Evolutionary conservation across 164 flowering plant genomes (phyloP).

Genomic region (Santalum album): DNA sequence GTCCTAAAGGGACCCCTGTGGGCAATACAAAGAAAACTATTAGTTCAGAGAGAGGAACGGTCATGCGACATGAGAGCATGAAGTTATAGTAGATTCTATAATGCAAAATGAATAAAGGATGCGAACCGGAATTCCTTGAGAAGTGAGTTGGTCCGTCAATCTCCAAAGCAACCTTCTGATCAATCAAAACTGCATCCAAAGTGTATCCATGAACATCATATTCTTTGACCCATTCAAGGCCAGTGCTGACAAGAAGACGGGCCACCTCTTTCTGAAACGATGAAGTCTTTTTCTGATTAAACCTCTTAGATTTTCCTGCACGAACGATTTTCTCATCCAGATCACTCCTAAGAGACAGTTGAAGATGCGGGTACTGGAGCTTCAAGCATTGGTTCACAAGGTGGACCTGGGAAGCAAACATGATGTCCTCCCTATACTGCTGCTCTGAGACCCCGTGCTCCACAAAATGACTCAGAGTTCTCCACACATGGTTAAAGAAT

Average conservation of each 20-base stretch:
- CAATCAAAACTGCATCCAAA: conserved; percentile 79
- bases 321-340: conserved; percentile 58
- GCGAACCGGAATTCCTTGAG: conserved; percentile 79
- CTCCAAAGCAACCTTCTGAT: conserved; percentile 81
- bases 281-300: conserved; percentile 82
- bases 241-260: conserved; percentile 81
- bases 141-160: conserved; percentile 98
- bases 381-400: conserved; percentile 80
- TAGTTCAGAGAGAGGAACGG: not conserved
- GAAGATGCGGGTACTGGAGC: conserved; percentile 69
- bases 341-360: conserved; percentile 36
- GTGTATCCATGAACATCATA: conserved; percentile 73
- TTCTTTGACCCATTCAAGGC: conserved; percentile 83
- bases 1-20: conserved; percentile 86
- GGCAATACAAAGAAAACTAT: conserved; percentile 3
- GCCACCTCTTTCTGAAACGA: conserved; percentile 90
- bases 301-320: conserved; percentile 73
- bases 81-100: not conserved
- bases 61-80: not conserved
- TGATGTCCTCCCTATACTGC: conserved; percentile 74
- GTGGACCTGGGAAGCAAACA: conserved; percentile 88
- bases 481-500: conserved; percentile 77
- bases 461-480: conserved; percentile 48
- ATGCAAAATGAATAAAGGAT: not conserved
- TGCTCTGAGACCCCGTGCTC: conserved; percentile 71